A percentile compares a stretch with the other conserved stretches of the same genome.
Conservation (phyloP, 2,329 filamentous ascomycete species). For the Microcyclospora tardicrescens region DNA sequence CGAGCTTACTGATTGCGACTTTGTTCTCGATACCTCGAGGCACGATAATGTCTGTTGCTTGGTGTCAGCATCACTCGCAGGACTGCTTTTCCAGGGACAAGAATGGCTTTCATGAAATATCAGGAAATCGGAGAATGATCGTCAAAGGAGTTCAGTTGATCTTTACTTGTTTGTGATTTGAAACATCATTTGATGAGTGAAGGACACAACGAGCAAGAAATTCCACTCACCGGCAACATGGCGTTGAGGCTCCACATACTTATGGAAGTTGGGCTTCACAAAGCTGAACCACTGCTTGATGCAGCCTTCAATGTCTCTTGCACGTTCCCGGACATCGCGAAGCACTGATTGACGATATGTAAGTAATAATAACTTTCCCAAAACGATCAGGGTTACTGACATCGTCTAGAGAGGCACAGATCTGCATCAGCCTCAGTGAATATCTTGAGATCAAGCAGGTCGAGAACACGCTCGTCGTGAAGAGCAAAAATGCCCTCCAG, state of each 20-base stretch:
- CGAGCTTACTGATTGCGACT: conserved; percentile 57
- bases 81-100: not conserved
- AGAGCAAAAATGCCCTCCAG: conserved; percentile 93
- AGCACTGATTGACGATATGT: conserved; percentile 43
- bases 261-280: conserved; percentile 94
- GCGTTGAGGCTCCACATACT: conserved; percentile 83
- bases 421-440: conserved; percentile 95
- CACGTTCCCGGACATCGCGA: conserved; percentile 79
- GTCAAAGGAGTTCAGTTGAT: conserved; percentile 27
- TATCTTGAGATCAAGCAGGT: conserved; percentile 89
- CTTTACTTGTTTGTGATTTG: conserved; percentile 22
- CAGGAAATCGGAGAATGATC: conserved; percentile 26
- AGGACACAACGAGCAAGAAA: conserved; percentile 1
- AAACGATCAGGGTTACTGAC: conserved; percentile 50
- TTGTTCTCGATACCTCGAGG: conserved; percentile 88
- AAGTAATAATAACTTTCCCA: conserved; percentile 38
- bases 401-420: conserved; percentile 77
- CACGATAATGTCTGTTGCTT: conserved; percentile 65
- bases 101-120: conserved; percentile 12
- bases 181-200: conserved; percentile 21
- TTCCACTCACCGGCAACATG: conserved; percentile 58
- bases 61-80: conserved; percentile 7
- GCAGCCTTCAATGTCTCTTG: conserved; percentile 82
- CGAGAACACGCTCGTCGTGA: conserved; percentile 72
- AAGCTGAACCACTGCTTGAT: conserved; percentile 97